A percentile compares a stretch with the other conserved stretches of the same genome.
These are phyloP conservation scores for Athelia sp. DNA, from an alignment of 1,284 basidiomycete genomes.

Conservation along the genomic window DNA sequence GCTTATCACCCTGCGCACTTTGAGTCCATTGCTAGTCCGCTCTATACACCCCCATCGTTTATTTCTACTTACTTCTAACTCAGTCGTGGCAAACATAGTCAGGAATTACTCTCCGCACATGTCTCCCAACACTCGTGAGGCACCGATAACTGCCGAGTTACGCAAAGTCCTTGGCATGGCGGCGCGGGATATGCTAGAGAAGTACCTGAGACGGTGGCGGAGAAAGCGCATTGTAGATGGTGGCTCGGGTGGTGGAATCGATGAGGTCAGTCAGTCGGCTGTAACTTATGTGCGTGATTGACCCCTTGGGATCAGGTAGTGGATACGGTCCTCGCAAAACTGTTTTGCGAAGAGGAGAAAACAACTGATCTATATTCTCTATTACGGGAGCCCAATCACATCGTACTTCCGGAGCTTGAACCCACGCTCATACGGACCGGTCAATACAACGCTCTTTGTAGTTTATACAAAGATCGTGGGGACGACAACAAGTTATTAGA, in stretches of 20 bases:
- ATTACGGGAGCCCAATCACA: conserved; percentile 52
- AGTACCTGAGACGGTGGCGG: conserved; percentile 48
- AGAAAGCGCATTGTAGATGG: conserved; percentile 15
- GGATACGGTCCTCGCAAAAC: conserved; percentile 77
- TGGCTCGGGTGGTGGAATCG: conserved; percentile 15
- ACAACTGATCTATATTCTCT: conserved; percentile 60
- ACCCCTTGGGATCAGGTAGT: conserved; percentile 47
- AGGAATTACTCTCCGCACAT: conserved; percentile 85
- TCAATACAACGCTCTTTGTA: conserved; percentile 62
- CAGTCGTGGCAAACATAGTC: conserved; percentile 85
- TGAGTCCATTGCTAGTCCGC: conserved; percentile 8
- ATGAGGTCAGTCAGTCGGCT: conserved; percentile 1
- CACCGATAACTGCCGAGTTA: conserved; percentile 65
- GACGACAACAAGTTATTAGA: conserved; percentile 61
- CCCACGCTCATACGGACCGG: conserved; percentile 45
- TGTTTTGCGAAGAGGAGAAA: conserved; percentile 63
- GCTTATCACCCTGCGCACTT: conserved; percentile 14
- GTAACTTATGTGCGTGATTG: conserved; percentile 11
- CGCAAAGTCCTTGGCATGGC: conserved; percentile 51
- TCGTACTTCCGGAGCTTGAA: conserved; percentile 65
- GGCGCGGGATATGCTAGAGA: conserved; percentile 65
- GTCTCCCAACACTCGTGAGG: conserved; percentile 61
- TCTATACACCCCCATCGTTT: conserved; percentile 19
- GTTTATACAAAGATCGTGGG: conserved; percentile 55
- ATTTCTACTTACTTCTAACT: conserved; percentile 43